A percentile compares a stretch with the other conserved stretches of the same genome.
Evolutionary conservation across 805 yeast species (phyloP).

Genomic region (Candida anglica): DNA sequence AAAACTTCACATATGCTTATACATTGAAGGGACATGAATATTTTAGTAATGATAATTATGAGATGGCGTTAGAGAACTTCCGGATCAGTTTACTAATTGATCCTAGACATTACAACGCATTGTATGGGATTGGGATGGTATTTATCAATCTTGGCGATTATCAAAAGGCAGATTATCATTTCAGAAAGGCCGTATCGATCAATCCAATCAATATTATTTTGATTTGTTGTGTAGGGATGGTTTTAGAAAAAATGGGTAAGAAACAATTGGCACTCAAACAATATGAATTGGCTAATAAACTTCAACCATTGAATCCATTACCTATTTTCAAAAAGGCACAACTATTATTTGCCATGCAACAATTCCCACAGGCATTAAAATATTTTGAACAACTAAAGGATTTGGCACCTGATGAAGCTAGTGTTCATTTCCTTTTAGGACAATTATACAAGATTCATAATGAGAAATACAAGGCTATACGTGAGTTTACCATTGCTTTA

Average conservation of each 20-base stretch:
- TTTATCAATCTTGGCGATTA: conserved; percentile 82
- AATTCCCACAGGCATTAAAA: conserved; percentile 65
- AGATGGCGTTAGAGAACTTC: conserved; percentile 81
- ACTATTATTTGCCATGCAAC: conserved; percentile 64
- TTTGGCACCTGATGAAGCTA: conserved; percentile 91
- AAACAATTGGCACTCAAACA: conserved; percentile 71
- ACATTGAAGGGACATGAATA: conserved; percentile 93
- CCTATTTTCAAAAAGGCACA: conserved; percentile 90
- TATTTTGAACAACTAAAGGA: conserved; percentile 70
- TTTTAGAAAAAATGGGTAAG: conserved; percentile 70
- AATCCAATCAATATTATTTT: conserved; percentile 89
- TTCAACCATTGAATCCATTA: conserved; percentile 82
- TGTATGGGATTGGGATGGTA: conserved; percentile 95
- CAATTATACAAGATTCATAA: conserved; percentile 76
- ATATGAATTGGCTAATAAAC: conserved; percentile 74
- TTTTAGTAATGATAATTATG: conserved; percentile 84
- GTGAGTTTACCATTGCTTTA: conserved; percentile 83
- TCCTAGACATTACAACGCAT: conserved; percentile 85
- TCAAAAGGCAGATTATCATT: conserved; percentile 79
- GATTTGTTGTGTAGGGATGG: conserved; percentile 92
- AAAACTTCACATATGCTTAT: conserved; percentile 78
- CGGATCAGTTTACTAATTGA: conserved; percentile 74
- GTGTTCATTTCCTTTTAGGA: conserved; percentile 86
- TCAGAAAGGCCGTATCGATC: conserved; percentile 80
- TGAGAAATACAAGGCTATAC: conserved; percentile 72